Evolutionary conservation across 495 filamentous ascomycete genomes (phyloP), one percentile per base, ranked within the genome.

Genomic region (Neurospora africana): DNA sequence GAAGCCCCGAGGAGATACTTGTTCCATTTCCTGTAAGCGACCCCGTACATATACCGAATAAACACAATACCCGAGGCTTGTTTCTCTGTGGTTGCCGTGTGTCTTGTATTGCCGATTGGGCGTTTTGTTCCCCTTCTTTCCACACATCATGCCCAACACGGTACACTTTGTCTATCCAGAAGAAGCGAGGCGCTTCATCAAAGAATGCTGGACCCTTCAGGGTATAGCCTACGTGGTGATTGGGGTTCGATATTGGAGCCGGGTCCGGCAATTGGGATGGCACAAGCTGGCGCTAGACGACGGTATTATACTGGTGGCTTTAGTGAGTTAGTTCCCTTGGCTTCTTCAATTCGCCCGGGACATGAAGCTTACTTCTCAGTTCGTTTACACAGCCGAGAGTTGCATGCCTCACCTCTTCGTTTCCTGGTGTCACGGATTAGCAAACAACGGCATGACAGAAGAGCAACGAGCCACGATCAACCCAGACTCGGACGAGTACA

Each of bases 391-490:
- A 3, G 76, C 76, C 23, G 81, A 81, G 69, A 78, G 76, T 41
- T 70, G 74, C 19, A n/a, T n/a, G n/a, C n/a, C n/a, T 5, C 78
- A 82, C 61, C 23, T 79, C 0, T 78, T 80, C 17, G 77, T 79
- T 1, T 72, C n/a, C n/a, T n/a, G n/a, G n/a, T n/a, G n/a, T 73
- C 73, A 75, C 2, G 77, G 79, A 4, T 73, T 81, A 9, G 86
- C 87, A 38, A 90, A 89, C 71, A 89, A 86, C 72, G 73, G 81
- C 43, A 87, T 90, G 83, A 87, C 85, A 2, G 82, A 84, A 23
- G 79, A 80, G 15, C 75, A 87, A 44, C 82, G 88, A 35, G 75
- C 72, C 5, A 70, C 76, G 6, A 78, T 90, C 0, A 77, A 81
- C 10, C 77, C 76, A 3, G 30, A 74, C 4, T 83, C 83, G 0